Percentiles rank a stretch among this genome's conserved stretches.
Conservation (phyloP, 148 eudicot genomes). For the Pharnaceum exiguum region DNA sequence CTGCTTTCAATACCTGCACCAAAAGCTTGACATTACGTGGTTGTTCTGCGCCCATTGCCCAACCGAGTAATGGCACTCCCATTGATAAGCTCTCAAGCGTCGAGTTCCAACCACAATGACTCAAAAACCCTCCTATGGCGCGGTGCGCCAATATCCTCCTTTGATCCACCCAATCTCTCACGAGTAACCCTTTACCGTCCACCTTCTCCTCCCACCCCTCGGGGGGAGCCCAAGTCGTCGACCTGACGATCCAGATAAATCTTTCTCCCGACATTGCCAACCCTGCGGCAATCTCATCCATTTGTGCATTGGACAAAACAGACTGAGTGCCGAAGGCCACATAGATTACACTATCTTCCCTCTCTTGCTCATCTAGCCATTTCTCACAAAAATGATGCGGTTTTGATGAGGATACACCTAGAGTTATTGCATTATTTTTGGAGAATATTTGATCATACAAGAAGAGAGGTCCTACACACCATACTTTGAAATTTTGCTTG, state of each 20-base stretch:
- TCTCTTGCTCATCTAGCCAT: constrained; percentile 18
- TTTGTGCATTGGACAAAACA: constrained; percentile 13
- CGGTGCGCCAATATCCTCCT: constrained; percentile 17
- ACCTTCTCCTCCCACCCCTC: constrained; percentile 19
- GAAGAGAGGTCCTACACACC: constrained; percentile 34
- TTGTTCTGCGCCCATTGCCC: constrained; percentile 38
- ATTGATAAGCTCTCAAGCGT: constrained; percentile 31
- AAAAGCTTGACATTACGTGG: constrained; percentile 24
- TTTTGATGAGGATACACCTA: neutral
- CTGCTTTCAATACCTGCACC: constrained; percentile 20
- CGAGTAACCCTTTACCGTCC: constrained; percentile 21
- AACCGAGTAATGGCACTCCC: constrained; percentile 27
- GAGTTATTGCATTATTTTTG: neutral
- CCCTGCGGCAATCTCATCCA: constrained; percentile 31
- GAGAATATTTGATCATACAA: neutral
- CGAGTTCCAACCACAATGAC: too few relatives aligned
- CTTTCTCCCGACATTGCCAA: constrained; percentile 20
- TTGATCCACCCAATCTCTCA: constrained; percentile 31
- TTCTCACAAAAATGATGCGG: neutral
- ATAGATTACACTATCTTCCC: constrained; percentile 12
- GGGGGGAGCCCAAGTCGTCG: constrained; percentile 18
- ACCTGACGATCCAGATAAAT: constrained; percentile 30
- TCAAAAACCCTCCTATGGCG: constrained; percentile 25
- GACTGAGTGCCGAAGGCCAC: constrained; percentile 33
- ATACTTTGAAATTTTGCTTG: constrained; percentile 9